Conservation (phyloP, 495 filamentous ascomycete genomes). For the Penicillium arizonense region DNA sequence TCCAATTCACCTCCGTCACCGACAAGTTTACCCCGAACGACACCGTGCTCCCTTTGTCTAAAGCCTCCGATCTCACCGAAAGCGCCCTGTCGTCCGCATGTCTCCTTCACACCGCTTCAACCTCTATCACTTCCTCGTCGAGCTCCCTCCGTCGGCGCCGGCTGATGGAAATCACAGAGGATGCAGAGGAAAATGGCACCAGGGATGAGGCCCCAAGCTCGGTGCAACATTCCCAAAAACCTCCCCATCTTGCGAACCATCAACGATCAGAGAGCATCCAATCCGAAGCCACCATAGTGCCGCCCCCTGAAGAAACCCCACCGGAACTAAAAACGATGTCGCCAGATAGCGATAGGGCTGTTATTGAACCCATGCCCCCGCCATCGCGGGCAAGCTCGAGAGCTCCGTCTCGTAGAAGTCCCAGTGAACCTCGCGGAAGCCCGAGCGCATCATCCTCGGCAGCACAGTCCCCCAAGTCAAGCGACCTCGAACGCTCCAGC, state of each 20-base stretch:
- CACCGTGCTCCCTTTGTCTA: constrained; percentile 69
- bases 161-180: constrained; percentile 87
- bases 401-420: constrained; percentile 1
- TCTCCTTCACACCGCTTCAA: constrained; percentile 84
- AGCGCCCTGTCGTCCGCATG: constrained; percentile 84
- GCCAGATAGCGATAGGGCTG: constrained; percentile 15
- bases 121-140: constrained; percentile 82
- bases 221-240: constrained; percentile 13
- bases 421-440: constrained; percentile 18
- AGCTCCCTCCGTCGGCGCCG: constrained; percentile 72
- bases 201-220: constrained; percentile 47
- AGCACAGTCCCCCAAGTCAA: constrained; percentile 20
- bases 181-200: constrained; percentile 62
- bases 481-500: constrained; percentile 16
- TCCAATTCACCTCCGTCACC: constrained; percentile 84
- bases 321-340: constrained; percentile 16
- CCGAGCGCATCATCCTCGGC: constrained; percentile 15
- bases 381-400: constrained; percentile 20
- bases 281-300: constrained; percentile 41
- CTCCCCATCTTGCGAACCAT: constrained; percentile 4
- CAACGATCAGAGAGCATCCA: constrained; percentile 35
- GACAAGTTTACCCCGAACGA: constrained; percentile 89
- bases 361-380: constrained; percentile 15
- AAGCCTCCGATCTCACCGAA: constrained; percentile 79
- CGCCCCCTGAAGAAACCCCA: constrained; percentile 17